Percentiles rank a stretch among this genome's conserved stretches.
Conservation (phyloP, 768 basidiomycete species). For the Russula olivacea region DNA sequence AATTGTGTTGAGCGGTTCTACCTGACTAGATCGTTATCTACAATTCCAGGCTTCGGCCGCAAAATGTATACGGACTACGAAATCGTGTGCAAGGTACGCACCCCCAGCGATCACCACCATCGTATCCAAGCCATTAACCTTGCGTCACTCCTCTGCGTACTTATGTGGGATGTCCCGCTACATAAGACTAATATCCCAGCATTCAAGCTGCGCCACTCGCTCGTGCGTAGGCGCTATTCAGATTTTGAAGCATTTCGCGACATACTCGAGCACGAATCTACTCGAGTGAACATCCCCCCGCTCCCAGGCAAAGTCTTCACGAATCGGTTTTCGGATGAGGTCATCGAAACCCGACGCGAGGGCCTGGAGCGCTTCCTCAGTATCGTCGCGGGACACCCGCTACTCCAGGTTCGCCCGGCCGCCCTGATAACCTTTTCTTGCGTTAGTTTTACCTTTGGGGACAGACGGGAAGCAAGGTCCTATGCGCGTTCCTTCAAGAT, state of each 20-base stretch:
- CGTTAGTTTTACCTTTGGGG: neutral
- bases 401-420: slow-evolving; percentile 68
- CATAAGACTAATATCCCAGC: slow-evolving; percentile 95
- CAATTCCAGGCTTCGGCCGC: slow-evolving; percentile 91
- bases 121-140: neutral
- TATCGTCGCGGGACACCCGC: slow-evolving; percentile 94
- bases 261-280: slow-evolving; percentile 94
- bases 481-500: slow-evolving; percentile 92
- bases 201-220: slow-evolving; percentile 79
- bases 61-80: slow-evolving; percentile 99
- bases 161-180: neutral
- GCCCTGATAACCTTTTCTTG: neutral
- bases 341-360: slow-evolving; percentile 87
- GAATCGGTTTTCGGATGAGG: slow-evolving; percentile 95
- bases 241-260: slow-evolving; percentile 90
- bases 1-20: neutral
- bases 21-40: slow-evolving; percentile 28
- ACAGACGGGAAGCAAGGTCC: slow-evolving; percentile 94
- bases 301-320: slow-evolving; percentile 98
- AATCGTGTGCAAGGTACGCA: slow-evolving; percentile 86
- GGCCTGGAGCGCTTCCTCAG: slow-evolving; percentile 93
- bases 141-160: neutral
- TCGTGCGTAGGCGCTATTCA: slow-evolving; percentile 58
- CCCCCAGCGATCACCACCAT: neutral
- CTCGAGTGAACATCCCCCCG: slow-evolving; percentile 94